Evolutionary conservation across 805 yeast genomes (phyloP), one percentile per base, ranked within the genome.

Genomic region (Millerozyma acaciae): DNA sequence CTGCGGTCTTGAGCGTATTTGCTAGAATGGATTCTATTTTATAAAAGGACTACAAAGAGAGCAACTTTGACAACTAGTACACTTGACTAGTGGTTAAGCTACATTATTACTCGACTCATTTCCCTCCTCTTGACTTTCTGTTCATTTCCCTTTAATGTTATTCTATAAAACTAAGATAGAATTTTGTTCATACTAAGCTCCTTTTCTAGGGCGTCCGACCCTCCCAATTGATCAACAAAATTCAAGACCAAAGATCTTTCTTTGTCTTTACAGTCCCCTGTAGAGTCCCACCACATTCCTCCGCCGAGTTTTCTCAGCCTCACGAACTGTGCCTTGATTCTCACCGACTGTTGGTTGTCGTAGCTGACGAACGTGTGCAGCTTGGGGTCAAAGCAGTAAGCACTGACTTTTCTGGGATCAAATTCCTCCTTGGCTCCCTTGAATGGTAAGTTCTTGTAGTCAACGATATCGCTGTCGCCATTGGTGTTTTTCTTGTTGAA

Each of bases 221-320:
- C 53, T 2, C 54, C 66, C 4, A 69, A 31, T 31, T 62, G 64
- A 29, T 60, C 53, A 16, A 73, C 70, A 57, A 75, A 79, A 3
- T 57, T 60, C n/a, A 51, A 38, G 7, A 78, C 45, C 17, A 78
- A 51, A 0, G 79, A 73, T 21, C 63, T 47, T 2, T 48, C 33
- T 2, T 48, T 44, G 28, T 62, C 45, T 2, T 23, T 21, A 30
- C 57, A 47, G 48, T 87, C 95, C 2, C 95, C 96, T 37, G 80
- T 71, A 0, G 95, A 80, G 48, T 90, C 97, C 97, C 97, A 90
- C 81, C 85, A 89, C 76, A 93, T 80, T 0, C 84, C 95, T 0
- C 98, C 97, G 0, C 81, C 94, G 7, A 88, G 59, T 0, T 62
- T 49, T 5, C 61, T 54, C 14, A 55, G 44, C 24, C 42, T 45